Evolutionary conservation across 1,284 basidiomycete species (phyloP).

Genomic region (Irpex sp.): DNA sequence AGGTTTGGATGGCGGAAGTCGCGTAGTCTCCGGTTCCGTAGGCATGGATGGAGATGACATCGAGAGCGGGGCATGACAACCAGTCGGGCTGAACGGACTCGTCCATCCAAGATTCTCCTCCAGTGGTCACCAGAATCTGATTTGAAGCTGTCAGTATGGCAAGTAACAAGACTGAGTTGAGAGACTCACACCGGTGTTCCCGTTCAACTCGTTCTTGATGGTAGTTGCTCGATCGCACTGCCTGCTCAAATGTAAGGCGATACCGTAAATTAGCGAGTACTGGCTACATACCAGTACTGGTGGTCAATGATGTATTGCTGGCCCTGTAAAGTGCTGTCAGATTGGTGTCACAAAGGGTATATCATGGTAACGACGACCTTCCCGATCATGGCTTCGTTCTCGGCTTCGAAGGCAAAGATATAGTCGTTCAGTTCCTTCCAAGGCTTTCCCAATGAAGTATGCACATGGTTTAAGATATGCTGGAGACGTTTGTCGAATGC

Average conservation of each 20-base stretch:
- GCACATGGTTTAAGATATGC: slow-evolving; percentile 38
- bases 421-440: slow-evolving; percentile 42
- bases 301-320: slow-evolving; percentile 24
- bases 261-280: neutral
- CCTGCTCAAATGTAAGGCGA: slow-evolving; percentile 17
- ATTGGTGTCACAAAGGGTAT: neutral
- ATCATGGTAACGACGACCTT: slow-evolving; percentile 11
- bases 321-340: slow-evolving; percentile 16
- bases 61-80: slow-evolving; percentile 30
- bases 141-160: neutral
- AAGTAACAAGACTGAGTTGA: neutral
- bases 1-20: slow-evolving; percentile 27
- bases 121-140: slow-evolving; percentile 34
- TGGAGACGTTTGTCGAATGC: slow-evolving; percentile 29
- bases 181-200: slow-evolving; percentile 24
- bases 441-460: slow-evolving; percentile 33
- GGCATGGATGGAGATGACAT: slow-evolving; percentile 37
- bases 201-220: slow-evolving; percentile 29
- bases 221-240: slow-evolving; percentile 35
- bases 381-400: slow-evolving; percentile 39
- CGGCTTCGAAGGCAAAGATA: slow-evolving; percentile 42
- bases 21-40: slow-evolving; percentile 32
- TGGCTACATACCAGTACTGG: slow-evolving; percentile 20
- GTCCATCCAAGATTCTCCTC: slow-evolving; percentile 34
- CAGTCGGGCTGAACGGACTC: slow-evolving; percentile 33